phyloP scores from a whole-genome alignment of 2,329 filamentous ascomycete genomes.

The Madurella fahalii region DNA sequence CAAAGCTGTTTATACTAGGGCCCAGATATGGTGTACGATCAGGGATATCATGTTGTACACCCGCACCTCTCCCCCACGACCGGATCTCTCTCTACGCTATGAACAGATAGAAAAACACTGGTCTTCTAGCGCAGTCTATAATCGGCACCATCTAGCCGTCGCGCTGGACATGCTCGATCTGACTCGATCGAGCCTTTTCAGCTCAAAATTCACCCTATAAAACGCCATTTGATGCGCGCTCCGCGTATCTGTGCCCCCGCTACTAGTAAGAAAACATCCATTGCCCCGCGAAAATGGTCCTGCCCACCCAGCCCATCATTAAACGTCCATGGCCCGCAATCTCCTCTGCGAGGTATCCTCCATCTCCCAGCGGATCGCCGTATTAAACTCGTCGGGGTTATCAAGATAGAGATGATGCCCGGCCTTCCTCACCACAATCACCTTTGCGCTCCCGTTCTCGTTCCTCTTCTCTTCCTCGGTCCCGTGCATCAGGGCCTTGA shows the following conservation, averaged over 20 bases:
- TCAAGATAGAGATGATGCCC: conserved; percentile 60
- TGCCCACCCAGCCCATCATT: neutral
- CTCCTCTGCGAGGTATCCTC: conserved; percentile 41
- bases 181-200: neutral
- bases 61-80: no score
- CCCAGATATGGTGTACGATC: no score
- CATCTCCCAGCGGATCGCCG: conserved; percentile 49
- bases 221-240: neutral
- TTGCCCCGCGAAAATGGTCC: neutral
- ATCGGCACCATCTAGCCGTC: no score
- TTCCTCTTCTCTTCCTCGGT: conserved; percentile 62
- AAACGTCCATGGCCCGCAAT: neutral
- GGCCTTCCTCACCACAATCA: conserved; percentile 65
- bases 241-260: neutral
- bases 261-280: neutral
- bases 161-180: neutral
- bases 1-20: no score
- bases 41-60: no score
- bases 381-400: conserved; percentile 56
- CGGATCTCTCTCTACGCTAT: no score
- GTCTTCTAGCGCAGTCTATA: no score
- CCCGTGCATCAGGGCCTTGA: conserved; percentile 55
- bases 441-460: conserved; percentile 79
- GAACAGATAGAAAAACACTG: no score
- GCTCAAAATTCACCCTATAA: neutral